These are phyloP conservation scores for Rhamnella rubrinervis DNA, from an alignment of 331 rosid genomes.

Conservation along the genomic window DNA sequence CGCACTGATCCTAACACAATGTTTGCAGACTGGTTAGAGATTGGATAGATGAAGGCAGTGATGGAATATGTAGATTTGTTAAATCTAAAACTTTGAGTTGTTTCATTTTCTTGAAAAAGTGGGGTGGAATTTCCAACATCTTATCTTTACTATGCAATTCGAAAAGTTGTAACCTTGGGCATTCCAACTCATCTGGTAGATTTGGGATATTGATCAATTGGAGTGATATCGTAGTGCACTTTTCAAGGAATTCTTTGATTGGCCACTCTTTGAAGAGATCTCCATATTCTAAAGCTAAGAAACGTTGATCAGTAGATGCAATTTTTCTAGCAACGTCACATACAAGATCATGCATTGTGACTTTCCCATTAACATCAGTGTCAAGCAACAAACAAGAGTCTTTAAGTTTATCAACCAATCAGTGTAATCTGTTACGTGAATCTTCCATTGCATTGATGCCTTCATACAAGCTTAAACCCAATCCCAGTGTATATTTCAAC, in stretches of 20 bases:
- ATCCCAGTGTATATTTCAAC: slow-evolving; percentile 11
- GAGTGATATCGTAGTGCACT: background rate
- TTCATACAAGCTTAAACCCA: background rate
- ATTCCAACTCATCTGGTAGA: slow-evolving; percentile 33
- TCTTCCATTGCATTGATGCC: background rate
- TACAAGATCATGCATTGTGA: background rate
- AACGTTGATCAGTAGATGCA: background rate
- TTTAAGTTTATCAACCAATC: background rate
- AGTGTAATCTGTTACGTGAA: background rate
- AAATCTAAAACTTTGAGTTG: slow-evolving; percentile 9
- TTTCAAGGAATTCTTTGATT: background rate
- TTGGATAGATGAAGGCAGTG: slow-evolving; percentile 31
- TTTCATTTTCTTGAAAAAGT: slow-evolving; percentile 23
- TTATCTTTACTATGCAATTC: slow-evolving; percentile 6
- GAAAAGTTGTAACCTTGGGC: slow-evolving; percentile 27
- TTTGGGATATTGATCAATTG: background rate
- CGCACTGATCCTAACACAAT: slow-evolving; percentile 21
- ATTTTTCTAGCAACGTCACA: background rate
- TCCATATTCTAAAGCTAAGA: background rate
- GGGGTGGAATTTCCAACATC: slow-evolving; percentile 2
- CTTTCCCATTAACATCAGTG: background rate
- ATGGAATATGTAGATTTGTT: slow-evolving; percentile 1
- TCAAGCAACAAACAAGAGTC: background rate
- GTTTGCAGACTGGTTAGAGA: slow-evolving; percentile 31
- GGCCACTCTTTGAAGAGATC: background rate